Evolutionary conservation across 148 eudicot species (phyloP).

Genomic region (Selenicereus undatus): DNA sequence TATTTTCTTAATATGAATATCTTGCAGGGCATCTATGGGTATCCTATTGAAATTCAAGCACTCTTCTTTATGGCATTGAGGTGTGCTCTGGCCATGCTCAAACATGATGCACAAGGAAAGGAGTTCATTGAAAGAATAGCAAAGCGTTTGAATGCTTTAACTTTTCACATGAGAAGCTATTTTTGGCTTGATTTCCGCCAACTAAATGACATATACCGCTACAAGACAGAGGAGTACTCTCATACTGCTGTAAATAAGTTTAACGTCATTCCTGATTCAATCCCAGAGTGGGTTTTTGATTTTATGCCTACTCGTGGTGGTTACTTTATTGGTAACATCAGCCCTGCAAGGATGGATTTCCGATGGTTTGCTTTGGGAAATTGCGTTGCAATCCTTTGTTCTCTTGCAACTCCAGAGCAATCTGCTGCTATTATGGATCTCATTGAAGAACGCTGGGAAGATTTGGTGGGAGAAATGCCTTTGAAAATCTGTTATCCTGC

Average conservation of each 20-base stretch:
- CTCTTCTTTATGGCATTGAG: conserved; percentile 94
- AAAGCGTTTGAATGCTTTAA: conserved; percentile 84
- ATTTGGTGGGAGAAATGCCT: conserved; percentile 95
- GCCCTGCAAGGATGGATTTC: conserved; percentile 98
- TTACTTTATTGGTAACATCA: conserved; percentile 89
- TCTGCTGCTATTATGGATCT: conserved; percentile 95
- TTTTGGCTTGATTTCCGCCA: conserved; percentile 98
- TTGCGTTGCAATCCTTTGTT: conserved; percentile 85
- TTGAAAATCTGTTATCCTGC: conserved; percentile 84
- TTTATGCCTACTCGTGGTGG: conserved; percentile 96
- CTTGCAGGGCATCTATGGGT: conserved; percentile 89
- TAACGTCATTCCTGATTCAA: conserved; percentile 91
- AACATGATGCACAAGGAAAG: conserved; percentile 85
- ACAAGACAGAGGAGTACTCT: conserved; percentile 95
- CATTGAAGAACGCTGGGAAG: conserved; percentile 93
- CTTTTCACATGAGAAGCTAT: conserved; percentile 92
- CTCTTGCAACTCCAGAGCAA: conserved; percentile 96
- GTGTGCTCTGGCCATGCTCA: conserved; percentile 78
- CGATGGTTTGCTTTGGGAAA: conserved; percentile 97
- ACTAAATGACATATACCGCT: conserved; percentile 86
- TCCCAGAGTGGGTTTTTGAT: conserved; percentile 96
- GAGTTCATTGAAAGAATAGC: conserved; percentile 83
- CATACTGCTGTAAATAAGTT: conserved; percentile 98
- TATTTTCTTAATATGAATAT: conserved; percentile 6
- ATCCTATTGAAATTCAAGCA: conserved; percentile 96